phyloP scores from a whole-genome alignment of 345 rosid species.

The Limnanthes douglasii region DNA sequence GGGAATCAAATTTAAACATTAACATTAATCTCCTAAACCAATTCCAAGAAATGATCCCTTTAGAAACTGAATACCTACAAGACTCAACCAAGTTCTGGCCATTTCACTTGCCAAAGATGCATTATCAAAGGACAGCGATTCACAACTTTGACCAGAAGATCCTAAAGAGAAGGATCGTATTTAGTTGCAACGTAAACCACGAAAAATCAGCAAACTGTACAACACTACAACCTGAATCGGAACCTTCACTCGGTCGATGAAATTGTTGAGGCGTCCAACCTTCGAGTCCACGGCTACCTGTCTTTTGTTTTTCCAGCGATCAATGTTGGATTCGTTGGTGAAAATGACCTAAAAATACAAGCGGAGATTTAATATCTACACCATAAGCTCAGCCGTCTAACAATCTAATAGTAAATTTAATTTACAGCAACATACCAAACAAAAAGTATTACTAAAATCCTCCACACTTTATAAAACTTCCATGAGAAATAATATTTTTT shows the following conservation, averaged over 20 bases:
- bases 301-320: conserved; percentile 93
- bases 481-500: not conserved
- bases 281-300: conserved; percentile 89
- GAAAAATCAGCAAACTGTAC: not conserved
- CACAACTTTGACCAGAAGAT: not conserved
- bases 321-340: conserved; percentile 93
- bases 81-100: not conserved
- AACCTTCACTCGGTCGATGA: conserved; percentile 54
- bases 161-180: not conserved
- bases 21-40: too few species aligned
- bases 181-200: not conserved
- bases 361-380: not conserved
- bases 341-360: conserved; percentile 53
- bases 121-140: not conserved
- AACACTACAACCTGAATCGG: conserved; percentile 67
- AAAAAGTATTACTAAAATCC: conserved; percentile 5
- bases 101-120: too few species aligned
- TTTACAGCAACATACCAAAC: not conserved
- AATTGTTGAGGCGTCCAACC: conserved; percentile 69
- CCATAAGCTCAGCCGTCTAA: not conserved
- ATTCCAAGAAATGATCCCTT: not conserved
- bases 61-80: not conserved
- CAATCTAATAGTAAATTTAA: too few species aligned
- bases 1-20: too few species aligned
- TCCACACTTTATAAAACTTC: conserved; percentile 1